phyloP scores from a whole-genome alignment of 148 eudicot species.

The Chenopodium quinoa region DNA sequence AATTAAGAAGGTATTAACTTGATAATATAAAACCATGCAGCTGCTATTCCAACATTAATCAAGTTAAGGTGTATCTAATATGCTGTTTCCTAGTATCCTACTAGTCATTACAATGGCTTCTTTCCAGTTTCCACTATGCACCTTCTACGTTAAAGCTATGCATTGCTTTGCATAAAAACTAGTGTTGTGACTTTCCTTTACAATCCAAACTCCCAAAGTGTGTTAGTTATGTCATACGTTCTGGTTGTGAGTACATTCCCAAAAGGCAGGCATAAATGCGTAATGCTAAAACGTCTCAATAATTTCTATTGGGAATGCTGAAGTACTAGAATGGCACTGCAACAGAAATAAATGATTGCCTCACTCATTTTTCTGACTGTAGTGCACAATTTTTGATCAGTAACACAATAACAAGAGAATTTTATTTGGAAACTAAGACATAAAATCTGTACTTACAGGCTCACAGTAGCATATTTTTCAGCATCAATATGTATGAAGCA shows the following conservation, averaged over 20 bases:
- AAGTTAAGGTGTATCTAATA: not conserved
- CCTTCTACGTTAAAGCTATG: not conserved
- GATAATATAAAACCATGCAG: not conserved
- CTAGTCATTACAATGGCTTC: not conserved
- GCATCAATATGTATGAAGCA: not conserved
- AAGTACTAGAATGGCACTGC: not conserved
- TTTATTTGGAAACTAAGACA: not conserved
- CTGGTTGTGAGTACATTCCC: not conserved
- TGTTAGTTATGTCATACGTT: not conserved
- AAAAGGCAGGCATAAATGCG: not conserved
- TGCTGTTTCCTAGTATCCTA: too few relatives aligned
- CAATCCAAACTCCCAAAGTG: not conserved
- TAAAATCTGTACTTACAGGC: too few relatives aligned
- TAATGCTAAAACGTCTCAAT: not conserved
- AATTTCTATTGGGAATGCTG: not conserved
- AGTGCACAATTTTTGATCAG: not conserved
- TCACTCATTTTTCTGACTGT: too few relatives aligned
- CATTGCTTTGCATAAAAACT: not conserved
- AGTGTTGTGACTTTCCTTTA: not conserved
- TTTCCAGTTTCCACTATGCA: not conserved
- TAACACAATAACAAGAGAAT: too few relatives aligned
- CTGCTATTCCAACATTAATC: not conserved
- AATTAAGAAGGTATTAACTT: not conserved
- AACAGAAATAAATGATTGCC: not conserved
- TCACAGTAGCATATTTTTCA: not conserved